Conservation (phyloP, 768 basidiomycete species). For the Amanita phalloides region DNA sequence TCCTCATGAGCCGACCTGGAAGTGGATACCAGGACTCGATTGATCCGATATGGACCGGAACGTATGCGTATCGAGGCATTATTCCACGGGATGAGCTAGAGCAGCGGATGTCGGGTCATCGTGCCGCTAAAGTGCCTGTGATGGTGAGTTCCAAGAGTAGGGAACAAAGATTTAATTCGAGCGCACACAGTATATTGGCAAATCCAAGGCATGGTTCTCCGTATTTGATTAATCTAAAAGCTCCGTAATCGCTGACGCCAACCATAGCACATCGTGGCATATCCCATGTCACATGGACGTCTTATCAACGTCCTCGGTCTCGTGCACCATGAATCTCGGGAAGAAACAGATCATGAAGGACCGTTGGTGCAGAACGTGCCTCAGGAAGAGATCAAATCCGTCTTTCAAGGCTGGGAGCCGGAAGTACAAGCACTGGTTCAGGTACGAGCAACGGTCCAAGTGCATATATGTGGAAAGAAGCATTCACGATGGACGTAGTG, state of each 20-base stretch:
- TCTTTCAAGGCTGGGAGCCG: constrained; percentile 1
- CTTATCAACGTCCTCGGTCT: constrained; percentile 41
- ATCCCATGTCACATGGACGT: constrained; percentile 38
- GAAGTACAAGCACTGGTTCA: constrained; percentile 7
- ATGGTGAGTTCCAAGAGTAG: constrained; percentile 11
- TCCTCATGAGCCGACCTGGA: background rate
- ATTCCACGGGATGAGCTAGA: constrained; percentile 18
- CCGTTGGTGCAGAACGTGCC: background rate
- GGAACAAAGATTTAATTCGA: background rate
- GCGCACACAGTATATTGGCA: constrained; percentile 18
- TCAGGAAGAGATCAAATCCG: background rate
- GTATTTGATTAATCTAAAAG: background rate
- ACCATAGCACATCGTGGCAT: constrained; percentile 34
- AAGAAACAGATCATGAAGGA: constrained; percentile 2
- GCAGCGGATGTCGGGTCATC: constrained; percentile 14
- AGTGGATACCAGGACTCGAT: constrained; percentile 6
- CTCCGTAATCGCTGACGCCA: background rate
- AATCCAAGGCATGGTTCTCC: constrained; percentile 15
- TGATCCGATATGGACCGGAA: constrained; percentile 28
- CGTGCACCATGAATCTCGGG: constrained; percentile 1
- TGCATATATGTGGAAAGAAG: background rate
- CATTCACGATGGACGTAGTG: constrained; percentile 6
- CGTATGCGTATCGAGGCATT: constrained; percentile 25
- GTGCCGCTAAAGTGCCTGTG: constrained; percentile 10
- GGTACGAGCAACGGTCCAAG: constrained; percentile 8